These are phyloP conservation scores for Leptomonas seymouri DNA, from an alignment of 208 protist species.

Conservation along the genomic window DNA sequence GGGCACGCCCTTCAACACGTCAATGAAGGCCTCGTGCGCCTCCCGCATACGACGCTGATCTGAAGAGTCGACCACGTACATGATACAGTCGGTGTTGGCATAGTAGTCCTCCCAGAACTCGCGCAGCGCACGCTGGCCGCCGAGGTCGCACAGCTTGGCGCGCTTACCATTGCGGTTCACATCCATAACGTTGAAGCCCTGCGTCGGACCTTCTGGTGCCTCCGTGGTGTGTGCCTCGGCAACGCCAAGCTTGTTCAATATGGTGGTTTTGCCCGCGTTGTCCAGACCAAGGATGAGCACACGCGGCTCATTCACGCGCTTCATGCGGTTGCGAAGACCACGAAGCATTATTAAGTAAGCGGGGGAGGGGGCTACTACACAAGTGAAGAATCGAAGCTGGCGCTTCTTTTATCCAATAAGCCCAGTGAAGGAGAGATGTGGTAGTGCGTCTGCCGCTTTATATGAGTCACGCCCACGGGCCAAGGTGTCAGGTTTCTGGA, in stretches of 20 bases:
- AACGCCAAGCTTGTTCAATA: slow-evolving; percentile 94
- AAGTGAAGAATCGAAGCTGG: too few relatives aligned
- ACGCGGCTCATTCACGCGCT: slow-evolving; percentile 91
- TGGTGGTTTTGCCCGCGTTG: slow-evolving; percentile 97
- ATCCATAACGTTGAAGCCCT: slow-evolving; percentile 99
- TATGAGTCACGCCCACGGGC: not conserved
- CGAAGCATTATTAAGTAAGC: slow-evolving; percentile 61
- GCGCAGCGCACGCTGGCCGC: slow-evolving; percentile 98
- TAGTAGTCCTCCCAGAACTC: slow-evolving; percentile 99
- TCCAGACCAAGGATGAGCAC: slow-evolving; percentile 96
- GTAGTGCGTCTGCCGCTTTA: too few relatives aligned
- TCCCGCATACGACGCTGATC: slow-evolving; percentile 93
- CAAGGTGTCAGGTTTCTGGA: not conserved
- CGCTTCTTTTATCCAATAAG: too few relatives aligned
- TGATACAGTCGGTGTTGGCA: slow-evolving; percentile 96
- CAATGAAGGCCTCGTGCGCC: slow-evolving; percentile 92
- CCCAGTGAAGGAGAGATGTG: too few relatives aligned
- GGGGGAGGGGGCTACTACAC: not conserved
- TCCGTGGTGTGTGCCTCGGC: slow-evolving; percentile 44
- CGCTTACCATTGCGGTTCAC: slow-evolving; percentile 93
- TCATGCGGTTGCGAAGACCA: slow-evolving; percentile 87
- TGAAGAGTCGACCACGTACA: slow-evolving; percentile 97
- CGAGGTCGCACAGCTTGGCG: slow-evolving; percentile 99
- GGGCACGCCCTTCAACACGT: slow-evolving; percentile 95
- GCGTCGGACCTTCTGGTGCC: slow-evolving; percentile 97